These are phyloP conservation scores for Stramenopiles sp. DNA, from an alignment of 352 stramenopile genomes.

Conservation along the genomic window DNA sequence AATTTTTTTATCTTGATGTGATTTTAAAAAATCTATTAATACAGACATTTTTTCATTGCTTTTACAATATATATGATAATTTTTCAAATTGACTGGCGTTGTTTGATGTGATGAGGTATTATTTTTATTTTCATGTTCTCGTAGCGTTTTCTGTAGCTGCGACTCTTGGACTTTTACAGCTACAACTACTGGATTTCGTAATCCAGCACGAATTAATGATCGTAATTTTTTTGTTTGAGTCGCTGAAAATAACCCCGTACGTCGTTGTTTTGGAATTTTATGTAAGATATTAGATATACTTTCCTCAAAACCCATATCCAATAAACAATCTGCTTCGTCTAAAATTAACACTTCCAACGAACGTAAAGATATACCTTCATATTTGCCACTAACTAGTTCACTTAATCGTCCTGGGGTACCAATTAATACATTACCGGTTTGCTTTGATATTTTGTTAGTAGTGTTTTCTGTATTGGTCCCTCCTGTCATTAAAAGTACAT, in stretches of 20 bases:
- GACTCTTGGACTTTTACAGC: constrained; percentile 40
- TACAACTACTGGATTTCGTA: constrained; percentile 87
- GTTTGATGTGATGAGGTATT: no score
- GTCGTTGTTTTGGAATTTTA: constrained; percentile 24
- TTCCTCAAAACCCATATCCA: constrained; percentile 87
- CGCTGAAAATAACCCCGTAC: constrained; percentile 94
- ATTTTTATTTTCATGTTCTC: no score
- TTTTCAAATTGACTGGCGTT: no score
- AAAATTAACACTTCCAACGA: constrained; percentile 81
- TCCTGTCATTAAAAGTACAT: constrained; percentile 72
- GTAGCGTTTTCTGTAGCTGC: no score
- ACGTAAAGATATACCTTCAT: constrained; percentile 89
- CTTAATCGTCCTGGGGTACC: constrained; percentile 88
- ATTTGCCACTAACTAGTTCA: constrained; percentile 90
- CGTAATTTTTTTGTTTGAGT: constrained; percentile 97
- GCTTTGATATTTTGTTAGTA: constrained; percentile 65
- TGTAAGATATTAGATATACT: neutral
- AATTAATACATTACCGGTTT: constrained; percentile 90
- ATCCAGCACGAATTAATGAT: constrained; percentile 51
- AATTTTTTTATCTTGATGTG: constrained; percentile 19
- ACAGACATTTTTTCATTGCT: neutral
- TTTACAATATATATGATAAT: neutral
- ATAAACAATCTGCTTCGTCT: constrained; percentile 95
- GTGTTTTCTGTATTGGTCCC: constrained; percentile 52
- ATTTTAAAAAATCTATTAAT: no score